These are phyloP conservation scores for Hemileccinum rubropunctum DNA, from an alignment of 768 basidiomycete species.

Conservation along the genomic window DNA sequence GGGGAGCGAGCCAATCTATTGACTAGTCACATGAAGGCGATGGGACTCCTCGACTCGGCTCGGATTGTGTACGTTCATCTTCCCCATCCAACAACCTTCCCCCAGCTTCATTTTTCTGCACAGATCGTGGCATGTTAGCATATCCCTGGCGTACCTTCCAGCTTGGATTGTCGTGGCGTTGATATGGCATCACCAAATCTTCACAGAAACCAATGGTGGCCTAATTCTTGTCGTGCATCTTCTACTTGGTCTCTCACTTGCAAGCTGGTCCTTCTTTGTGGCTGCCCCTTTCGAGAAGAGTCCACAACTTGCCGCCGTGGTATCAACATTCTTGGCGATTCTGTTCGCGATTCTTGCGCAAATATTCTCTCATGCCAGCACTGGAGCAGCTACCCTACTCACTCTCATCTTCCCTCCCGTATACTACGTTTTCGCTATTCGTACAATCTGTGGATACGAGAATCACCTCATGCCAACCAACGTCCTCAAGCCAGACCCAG, in stretches of 20 bases:
- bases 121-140: slow-evolving; percentile 63
- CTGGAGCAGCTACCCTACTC: slow-evolving; percentile 55
- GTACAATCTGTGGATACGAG: slow-evolving; percentile 69
- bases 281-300: slow-evolving; percentile 70
- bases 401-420: slow-evolving; percentile 72
- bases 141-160: slow-evolving; percentile 68
- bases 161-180: slow-evolving; percentile 70
- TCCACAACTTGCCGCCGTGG: slow-evolving; percentile 67
- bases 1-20: slow-evolving; percentile 62
- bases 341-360: slow-evolving; percentile 66
- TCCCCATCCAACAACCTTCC: neutral
- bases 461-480: slow-evolving; percentile 53
- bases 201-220: slow-evolving; percentile 54
- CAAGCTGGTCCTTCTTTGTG: slow-evolving; percentile 71
- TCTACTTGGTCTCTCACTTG: slow-evolving; percentile 62
- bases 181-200: slow-evolving; percentile 68
- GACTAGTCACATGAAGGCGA: slow-evolving; percentile 73
- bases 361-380: slow-evolving; percentile 42
- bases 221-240: slow-evolving; percentile 64
- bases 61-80: slow-evolving; percentile 48
- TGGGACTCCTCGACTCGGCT: slow-evolving; percentile 74
- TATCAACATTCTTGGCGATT: slow-evolving; percentile 62
- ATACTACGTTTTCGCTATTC: slow-evolving; percentile 70
- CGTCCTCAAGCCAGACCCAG: slow-evolving; percentile 57
- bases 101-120: neutral